A percentile compares a stretch with the other conserved stretches of the same genome.
Evolutionary conservation across 2,329 filamentous ascomycete genomes (phyloP).

Genomic region (Parafenestella ontariensis): DNA sequence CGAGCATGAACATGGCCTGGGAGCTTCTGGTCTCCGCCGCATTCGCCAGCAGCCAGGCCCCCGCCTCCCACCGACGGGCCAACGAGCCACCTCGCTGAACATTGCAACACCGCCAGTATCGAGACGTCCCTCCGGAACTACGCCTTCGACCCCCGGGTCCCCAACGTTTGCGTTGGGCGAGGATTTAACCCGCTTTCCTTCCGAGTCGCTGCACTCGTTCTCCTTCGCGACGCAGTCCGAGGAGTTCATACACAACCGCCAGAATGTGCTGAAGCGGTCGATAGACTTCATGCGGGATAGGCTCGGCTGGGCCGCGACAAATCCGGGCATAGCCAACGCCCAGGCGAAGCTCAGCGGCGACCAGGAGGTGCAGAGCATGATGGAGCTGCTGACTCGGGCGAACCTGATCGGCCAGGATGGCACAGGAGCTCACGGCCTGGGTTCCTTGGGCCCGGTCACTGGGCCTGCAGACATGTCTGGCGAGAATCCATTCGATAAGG

Average conservation of each 20-base stretch:
- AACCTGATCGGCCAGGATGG: constrained; percentile 77
- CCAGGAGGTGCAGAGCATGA: constrained; percentile 85
- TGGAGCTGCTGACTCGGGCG: constrained; percentile 83
- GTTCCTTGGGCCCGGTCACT: constrained; percentile 71
- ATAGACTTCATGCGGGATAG: constrained; percentile 97
- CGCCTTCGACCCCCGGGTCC: constrained; percentile 70
- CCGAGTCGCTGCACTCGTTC: constrained; percentile 96
- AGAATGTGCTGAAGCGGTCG: constrained; percentile 90
- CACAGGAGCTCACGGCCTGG: constrained; percentile 58
- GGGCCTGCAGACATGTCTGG: constrained; percentile 77
- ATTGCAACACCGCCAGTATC: constrained; percentile 65
- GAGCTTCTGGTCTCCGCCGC: constrained; percentile 84
- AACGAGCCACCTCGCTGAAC: constrained; percentile 75
- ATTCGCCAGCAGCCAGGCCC: constrained; percentile 86
- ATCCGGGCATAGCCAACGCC: constrained; percentile 78
- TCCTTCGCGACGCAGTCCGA: constrained; percentile 97
- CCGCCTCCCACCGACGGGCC: constrained; percentile 58
- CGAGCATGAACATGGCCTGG: constrained; percentile 87
- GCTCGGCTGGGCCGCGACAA: constrained; percentile 79
- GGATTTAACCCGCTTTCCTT: constrained; percentile 90
- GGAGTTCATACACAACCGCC: constrained; percentile 87
- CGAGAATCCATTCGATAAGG: constrained; percentile 84
- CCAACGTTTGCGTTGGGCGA: constrained; percentile 76
- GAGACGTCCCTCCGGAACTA: constrained; percentile 54
- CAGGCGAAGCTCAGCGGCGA: constrained; percentile 85